Evolutionary conservation across 805 yeast species (phyloP).

Genomic region (Ogataea kodamae): DNA sequence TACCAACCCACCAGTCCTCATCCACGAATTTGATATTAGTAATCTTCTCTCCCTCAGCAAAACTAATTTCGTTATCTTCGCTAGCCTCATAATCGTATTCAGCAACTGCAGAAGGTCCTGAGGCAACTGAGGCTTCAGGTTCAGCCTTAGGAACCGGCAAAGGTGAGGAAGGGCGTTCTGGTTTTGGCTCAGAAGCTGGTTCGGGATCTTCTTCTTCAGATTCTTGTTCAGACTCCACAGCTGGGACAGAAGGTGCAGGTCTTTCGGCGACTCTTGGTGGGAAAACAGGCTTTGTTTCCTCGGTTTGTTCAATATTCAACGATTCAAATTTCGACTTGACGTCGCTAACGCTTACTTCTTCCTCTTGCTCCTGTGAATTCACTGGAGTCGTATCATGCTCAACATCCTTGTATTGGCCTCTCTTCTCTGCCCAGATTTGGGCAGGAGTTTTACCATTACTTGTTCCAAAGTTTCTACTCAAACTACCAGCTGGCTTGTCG

Average conservation of each 20-base stretch:
- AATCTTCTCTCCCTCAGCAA: constrained; percentile 63
- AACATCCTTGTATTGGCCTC: constrained; percentile 58
- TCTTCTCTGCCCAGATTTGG: constrained; percentile 91
- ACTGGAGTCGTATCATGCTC: constrained; percentile 32
- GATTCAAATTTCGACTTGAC: constrained; percentile 33
- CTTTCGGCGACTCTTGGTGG: too few species aligned
- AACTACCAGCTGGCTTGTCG: constrained; percentile 53
- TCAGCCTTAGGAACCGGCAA: constrained; percentile 19
- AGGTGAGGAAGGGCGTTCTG: constrained; percentile 28
- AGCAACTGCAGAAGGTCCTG: constrained; percentile 68
- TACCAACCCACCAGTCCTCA: constrained; percentile 66
- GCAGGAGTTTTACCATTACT: constrained; percentile 88
- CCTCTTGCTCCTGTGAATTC: constrained; percentile 23
- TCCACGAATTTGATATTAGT: constrained; percentile 66
- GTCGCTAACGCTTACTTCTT: constrained; percentile 32
- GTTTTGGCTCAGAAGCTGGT: constrained; percentile 21
- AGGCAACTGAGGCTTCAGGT: constrained; percentile 15
- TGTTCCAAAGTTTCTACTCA: constrained; percentile 58
- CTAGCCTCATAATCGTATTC: constrained; percentile 75
- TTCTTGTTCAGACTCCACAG: constrained; percentile 6
- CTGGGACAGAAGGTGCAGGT: constrained; percentile 6
- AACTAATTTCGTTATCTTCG: constrained; percentile 71
- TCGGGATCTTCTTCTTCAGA: constrained; percentile 11
- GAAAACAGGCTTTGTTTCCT: constrained; percentile 20
- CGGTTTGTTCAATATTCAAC: constrained; percentile 19